Evolutionary conservation across 2,329 filamentous ascomycete species (phyloP), one percentile per base, ranked within the genome.

Genomic region (Botrytis deweyae): DNA sequence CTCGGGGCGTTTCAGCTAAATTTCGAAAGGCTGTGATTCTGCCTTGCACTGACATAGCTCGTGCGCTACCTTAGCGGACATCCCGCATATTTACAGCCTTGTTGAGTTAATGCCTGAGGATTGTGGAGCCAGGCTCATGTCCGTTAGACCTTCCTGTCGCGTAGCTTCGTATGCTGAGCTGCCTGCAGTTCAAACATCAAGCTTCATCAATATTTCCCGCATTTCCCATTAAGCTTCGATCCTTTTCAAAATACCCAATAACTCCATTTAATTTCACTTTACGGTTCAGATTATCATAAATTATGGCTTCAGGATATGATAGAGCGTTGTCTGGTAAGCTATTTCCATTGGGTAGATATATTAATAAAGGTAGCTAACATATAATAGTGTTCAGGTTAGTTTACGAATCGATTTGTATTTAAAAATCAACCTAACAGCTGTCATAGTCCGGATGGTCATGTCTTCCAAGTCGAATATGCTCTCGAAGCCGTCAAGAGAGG

Each of bases 391-490:
- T 98, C 85, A 94, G 92, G 92, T 93, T 86, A 78, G 86, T 76
- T 59, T 20, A 63, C 59, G n/a, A 72, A 20, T 42, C n/a, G 6
- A 25, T 8, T 38, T 52, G 29, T 22, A 16, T 20, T 76, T 69
- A 33, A 58, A 62, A 70, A 25, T 46, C 62, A n/a, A 77, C 79
- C 86, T 90, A 84, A 91, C 82, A 58, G n/a, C 66, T 66, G 22
- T 33, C 74, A 67, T 82, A 98, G 95, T 89, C 96, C 96, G 81
- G 96, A 99, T 86, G 96, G 96, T 85, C 96, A 99, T 87, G 96
- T 99, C 81, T 99, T 99, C 87, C 96, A 99, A 86, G 96, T 99
- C 81, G 96, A 99, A 88, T 99, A 99, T 89, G 96, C 96, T 73
- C 92, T 97, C 79, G 96, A 99, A 86, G 96, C 96, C 79, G 96